These are phyloP conservation scores for Geranium brycei DNA, from an alignment of 345 rosid genomes.

Conservation along the genomic window DNA sequence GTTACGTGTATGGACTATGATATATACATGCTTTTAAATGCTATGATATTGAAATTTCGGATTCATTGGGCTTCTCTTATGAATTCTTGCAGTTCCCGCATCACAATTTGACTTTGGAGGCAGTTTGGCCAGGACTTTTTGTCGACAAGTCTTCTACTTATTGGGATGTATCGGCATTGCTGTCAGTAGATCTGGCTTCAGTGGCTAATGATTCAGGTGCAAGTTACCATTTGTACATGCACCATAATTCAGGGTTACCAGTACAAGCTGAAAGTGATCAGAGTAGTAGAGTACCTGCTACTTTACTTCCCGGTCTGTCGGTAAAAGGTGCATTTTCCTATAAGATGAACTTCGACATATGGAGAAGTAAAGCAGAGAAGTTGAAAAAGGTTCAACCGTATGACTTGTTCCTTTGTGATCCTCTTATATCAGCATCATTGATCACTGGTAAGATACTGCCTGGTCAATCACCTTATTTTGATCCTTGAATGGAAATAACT, in stretches of 20 bases:
- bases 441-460: slow-evolving; percentile 49
- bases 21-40: no score
- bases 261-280: slow-evolving; percentile 27
- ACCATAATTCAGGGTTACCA: slow-evolving; percentile 42
- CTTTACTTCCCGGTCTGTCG: slow-evolving; percentile 58
- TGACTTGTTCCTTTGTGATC: slow-evolving; percentile 66
- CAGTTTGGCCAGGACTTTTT: slow-evolving; percentile 65
- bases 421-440: slow-evolving; percentile 63
- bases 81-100: slow-evolving; percentile 44
- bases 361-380: slow-evolving; percentile 63
- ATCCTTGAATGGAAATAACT: no score
- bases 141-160: slow-evolving; percentile 48
- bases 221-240: slow-evolving; percentile 57
- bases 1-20: no score
- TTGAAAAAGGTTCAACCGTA: slow-evolving; percentile 54
- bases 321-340: slow-evolving; percentile 52
- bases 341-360: slow-evolving; percentile 48
- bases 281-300: slow-evolving; percentile 28
- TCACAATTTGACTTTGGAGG: slow-evolving; percentile 59
- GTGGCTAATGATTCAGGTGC: slow-evolving; percentile 49
- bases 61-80: no score
- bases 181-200: slow-evolving; percentile 63
- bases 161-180: slow-evolving; percentile 76
- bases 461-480: no score
- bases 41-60: no score